These are phyloP conservation scores for Orbilia blumenaviensis DNA, from an alignment of 2,329 filamentous ascomycete species.

Conservation along the genomic window DNA sequence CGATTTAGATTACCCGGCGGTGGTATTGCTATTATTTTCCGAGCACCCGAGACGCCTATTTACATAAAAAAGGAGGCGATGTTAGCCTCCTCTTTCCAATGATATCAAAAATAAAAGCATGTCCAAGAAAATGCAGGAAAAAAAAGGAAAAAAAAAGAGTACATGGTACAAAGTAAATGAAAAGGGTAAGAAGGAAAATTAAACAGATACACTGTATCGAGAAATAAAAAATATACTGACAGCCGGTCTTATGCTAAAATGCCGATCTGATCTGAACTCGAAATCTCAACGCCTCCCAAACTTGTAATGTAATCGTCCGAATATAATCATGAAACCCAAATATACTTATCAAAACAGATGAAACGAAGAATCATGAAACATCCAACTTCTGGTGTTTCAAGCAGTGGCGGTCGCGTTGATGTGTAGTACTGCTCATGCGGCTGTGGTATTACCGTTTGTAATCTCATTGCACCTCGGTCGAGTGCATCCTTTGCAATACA, in stretches of 20 bases:
- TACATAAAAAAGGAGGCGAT: constrained; percentile 32
- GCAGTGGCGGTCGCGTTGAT: too few species aligned
- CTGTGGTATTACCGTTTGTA: neutral
- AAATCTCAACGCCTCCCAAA: neutral
- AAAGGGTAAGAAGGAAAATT: neutral
- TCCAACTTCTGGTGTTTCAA: too few species aligned
- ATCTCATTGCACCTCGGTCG: constrained; percentile 26
- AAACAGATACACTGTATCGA: neutral
- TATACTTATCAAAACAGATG: neutral
- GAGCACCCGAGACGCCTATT: constrained; percentile 34
- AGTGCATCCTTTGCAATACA: constrained; percentile 46
- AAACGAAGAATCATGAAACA: neutral
- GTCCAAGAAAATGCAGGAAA: constrained; percentile 4
- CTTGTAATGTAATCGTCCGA: neutral
- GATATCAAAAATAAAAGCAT: constrained; percentile 14
- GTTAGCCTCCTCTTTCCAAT: constrained; percentile 33
- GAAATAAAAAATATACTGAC: neutral
- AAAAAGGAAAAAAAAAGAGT: neutral
- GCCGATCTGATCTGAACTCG: neutral
- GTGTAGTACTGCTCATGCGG: neutral
- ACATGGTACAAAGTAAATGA: neutral
- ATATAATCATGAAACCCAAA: neutral
- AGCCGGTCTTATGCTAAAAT: neutral
- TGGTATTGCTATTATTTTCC: neutral
- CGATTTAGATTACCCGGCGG: neutral